Evolutionary conservation across 2,329 filamentous ascomycete genomes (phyloP), one percentile per base, ranked within the genome.

Genomic region (Arthrobotrys conoides): DNA sequence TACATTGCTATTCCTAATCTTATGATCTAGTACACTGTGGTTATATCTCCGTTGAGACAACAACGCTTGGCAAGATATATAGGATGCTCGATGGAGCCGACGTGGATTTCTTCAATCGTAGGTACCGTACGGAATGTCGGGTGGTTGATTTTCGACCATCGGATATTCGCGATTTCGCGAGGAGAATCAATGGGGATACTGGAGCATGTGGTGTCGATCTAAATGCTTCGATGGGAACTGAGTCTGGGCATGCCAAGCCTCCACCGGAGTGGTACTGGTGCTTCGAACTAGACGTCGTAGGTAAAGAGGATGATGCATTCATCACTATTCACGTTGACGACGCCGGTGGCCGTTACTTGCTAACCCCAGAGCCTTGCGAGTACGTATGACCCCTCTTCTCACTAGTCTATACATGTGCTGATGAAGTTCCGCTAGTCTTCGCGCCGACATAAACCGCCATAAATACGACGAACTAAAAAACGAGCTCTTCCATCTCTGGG

Each of bases 321-420:
- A 48, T 77, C 10, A 77, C 73, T 1, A 68, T 77, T n/a, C 73
- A 71, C n/a, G 61, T 77, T 24, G 73, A 77, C 20, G 73, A 77
- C 46, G 53, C 38, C 5, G 67, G 48, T 8, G 73, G 73, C 9
- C 67, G 73, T 8, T 68, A 71, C 44, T 53, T 77, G 18, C 12
- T 77, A 22, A 71, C 24, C 14, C 51, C 59, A 3, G 61, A 71
- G 12, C 73, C 73, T 20, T 77, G 73, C 73, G 53, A 77, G 73
- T 77, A 68, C 6, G 73, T 71, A 20, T 24, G 30, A 16, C 24
- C 12, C 10, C 27, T 16, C 6, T 30, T 6, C 46, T n/a, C 22
- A 4, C 27, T 18, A 51, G 5, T 63, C 27, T 10, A n/a, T 27
- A 38, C 14, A 0, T 5, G n/a, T 44, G 33, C 61, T 48, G 24